Evolutionary conservation across 345 rosid genomes (phyloP).

Genomic region (Abelmoschus esculentus): DNA sequence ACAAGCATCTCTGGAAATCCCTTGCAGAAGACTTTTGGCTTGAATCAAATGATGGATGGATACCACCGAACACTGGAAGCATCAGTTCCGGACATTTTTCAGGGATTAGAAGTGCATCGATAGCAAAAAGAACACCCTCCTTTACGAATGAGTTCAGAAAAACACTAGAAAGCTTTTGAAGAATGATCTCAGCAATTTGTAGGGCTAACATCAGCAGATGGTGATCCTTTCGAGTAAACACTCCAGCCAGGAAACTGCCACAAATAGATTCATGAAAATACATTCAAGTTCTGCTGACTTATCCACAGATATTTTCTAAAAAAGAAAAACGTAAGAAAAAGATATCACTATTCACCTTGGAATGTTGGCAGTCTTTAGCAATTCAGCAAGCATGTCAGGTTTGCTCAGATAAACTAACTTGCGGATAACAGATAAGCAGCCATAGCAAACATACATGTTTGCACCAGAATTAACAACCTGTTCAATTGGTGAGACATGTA

Average conservation of each 20-base stretch:
- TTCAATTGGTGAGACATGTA: constrained; percentile 10
- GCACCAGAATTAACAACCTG: constrained; percentile 93
- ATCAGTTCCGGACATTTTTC: constrained; percentile 40
- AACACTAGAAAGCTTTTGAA: constrained; percentile 56
- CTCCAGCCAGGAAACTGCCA: constrained; percentile 84
- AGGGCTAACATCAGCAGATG: constrained; percentile 70
- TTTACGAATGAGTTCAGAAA: constrained; percentile 63
- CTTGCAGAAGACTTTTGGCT: constrained; percentile 38
- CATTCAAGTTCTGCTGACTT: not conserved
- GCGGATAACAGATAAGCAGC: constrained; percentile 69
- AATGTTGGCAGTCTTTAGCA: constrained; percentile 59
- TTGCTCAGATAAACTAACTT: constrained; percentile 59
- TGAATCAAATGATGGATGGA: constrained; percentile 39
- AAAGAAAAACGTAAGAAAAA: constrained; percentile 10
- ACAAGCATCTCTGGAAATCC: constrained; percentile 64
- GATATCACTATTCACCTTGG: constrained; percentile 48
- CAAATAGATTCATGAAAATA: constrained; percentile 14
- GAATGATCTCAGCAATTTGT: constrained; percentile 55
- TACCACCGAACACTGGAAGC: constrained; percentile 36
- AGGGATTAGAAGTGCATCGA: constrained; percentile 52
- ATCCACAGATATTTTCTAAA: not conserved
- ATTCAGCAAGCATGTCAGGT: constrained; percentile 53
- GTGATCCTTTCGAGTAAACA: constrained; percentile 72
- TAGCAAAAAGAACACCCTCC: constrained; percentile 81
- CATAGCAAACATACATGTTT: constrained; percentile 59